phyloP scores from a whole-genome alignment of 768 basidiomycete genomes.

The Suillus paluster region DNA sequence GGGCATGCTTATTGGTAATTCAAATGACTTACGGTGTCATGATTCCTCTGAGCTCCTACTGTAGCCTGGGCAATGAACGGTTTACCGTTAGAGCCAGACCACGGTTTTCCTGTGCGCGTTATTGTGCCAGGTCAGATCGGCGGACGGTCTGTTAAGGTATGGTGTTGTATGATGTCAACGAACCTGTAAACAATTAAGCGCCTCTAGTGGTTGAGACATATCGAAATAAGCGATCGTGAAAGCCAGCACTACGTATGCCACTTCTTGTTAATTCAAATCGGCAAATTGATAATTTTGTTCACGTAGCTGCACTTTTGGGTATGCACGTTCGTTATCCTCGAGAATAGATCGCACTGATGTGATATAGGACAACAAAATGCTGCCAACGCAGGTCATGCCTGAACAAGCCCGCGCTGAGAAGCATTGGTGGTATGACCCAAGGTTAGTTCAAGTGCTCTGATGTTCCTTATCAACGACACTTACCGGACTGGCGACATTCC shows the following conservation, averaged over 20 bases:
- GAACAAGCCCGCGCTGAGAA: constrained; percentile 55
- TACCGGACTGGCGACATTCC: constrained; percentile 1
- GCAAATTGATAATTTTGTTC: constrained; percentile 5
- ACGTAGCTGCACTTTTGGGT: constrained; percentile 42
- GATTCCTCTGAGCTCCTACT: background rate
- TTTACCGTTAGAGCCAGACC: constrained; percentile 59
- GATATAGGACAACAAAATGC: constrained; percentile 57
- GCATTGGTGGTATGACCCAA: constrained; percentile 60
- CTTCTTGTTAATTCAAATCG: constrained; percentile 18
- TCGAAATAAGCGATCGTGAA: constrained; percentile 54
- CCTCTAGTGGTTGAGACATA: constrained; percentile 56
- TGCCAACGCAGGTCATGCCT: constrained; percentile 56
- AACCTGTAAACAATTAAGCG: background rate
- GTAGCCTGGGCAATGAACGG: constrained; percentile 65
- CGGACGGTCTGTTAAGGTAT: constrained; percentile 53
- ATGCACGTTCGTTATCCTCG: background rate
- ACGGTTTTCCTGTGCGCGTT: constrained; percentile 68
- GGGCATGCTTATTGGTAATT: constrained; percentile 53
- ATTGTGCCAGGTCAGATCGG: constrained; percentile 68
- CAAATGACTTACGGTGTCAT: background rate
- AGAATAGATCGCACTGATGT: background rate
- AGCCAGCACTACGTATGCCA: constrained; percentile 52
- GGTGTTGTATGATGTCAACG: background rate
- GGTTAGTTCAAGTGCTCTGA: constrained; percentile 25
- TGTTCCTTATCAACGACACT: background rate